phyloP scores from a whole-genome alignment of 2,329 filamentous ascomycete genomes.

The Monosporascus sp. region DNA sequence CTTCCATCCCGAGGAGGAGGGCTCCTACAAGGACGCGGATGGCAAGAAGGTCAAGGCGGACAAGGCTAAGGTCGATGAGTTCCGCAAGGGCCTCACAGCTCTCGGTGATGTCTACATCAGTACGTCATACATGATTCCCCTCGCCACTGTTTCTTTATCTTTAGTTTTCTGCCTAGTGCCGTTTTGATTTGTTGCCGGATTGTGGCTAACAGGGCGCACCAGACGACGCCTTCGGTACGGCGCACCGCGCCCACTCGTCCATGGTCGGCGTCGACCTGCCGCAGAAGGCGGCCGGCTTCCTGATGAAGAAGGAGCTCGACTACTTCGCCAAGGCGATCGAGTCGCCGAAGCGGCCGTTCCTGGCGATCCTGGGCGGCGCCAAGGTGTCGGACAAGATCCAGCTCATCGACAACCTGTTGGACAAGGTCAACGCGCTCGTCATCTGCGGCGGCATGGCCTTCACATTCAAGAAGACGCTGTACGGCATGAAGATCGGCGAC shows the following conservation, averaged over 20 bases:
- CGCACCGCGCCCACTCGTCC: conserved; percentile 96
- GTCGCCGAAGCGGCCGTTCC: conserved; percentile 88
- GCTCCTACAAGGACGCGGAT: conserved; percentile 85
- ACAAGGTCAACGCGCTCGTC: conserved; percentile 95
- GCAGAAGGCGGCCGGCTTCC: conserved; percentile 95
- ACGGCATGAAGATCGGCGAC: conserved; percentile 83
- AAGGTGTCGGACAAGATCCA: conserved; percentile 99
- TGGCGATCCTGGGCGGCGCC: conserved; percentile 94
- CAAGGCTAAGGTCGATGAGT: conserved; percentile 84
- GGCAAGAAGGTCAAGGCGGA: conserved; percentile 99
- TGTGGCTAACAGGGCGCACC: background rate
- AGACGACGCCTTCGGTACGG: conserved; percentile 98
- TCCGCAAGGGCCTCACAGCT: conserved; percentile 90
- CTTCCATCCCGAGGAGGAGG: conserved; percentile 98
- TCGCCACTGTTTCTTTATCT: too few relatives aligned
- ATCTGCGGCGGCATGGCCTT: conserved; percentile 98
- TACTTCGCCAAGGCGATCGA: conserved; percentile 98
- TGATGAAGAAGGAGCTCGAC: conserved; percentile 99
- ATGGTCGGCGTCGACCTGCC: conserved; percentile 97
- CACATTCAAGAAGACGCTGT: conserved; percentile 99
- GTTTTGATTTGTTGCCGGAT: too few relatives aligned
- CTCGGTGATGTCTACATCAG: conserved; percentile 96
- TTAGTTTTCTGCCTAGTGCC: too few relatives aligned
- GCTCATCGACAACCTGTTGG: conserved; percentile 96
- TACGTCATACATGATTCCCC: conserved; percentile 40